Percentiles rank a stretch among this genome's conserved stretches.
phyloP scores from a whole-genome alignment of 352 stramenopile genomes.

The Poterioochromonas sp. region DNA sequence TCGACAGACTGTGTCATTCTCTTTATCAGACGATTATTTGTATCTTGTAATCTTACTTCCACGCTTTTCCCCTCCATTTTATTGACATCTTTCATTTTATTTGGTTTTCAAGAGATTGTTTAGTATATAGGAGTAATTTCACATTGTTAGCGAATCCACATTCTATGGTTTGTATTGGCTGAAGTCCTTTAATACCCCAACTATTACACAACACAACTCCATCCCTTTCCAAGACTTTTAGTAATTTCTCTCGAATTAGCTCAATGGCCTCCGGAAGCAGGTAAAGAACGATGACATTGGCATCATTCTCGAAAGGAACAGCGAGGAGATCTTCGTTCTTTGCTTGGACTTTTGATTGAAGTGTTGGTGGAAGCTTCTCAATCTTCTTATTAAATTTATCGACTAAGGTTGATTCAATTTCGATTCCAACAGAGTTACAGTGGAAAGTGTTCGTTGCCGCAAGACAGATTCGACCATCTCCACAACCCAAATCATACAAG shows the following conservation, averaged over 20 bases:
- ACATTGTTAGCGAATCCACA: slow-evolving; percentile 7
- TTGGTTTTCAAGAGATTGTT: neutral
- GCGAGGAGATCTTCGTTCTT: neutral
- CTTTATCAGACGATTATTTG: neutral
- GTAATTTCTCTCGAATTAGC: neutral
- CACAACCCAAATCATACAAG: slow-evolving; percentile 26
- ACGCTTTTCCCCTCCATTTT: neutral
- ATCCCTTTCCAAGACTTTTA: neutral
- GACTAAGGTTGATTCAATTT: slow-evolving; percentile 8
- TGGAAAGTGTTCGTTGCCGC: neutral
- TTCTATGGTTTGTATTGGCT: neutral
- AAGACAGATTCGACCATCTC: slow-evolving; percentile 21
- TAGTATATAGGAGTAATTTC: neutral
- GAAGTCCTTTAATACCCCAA: neutral
- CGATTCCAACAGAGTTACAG: neutral
- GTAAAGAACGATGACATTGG: slow-evolving; percentile 17
- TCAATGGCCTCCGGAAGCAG: slow-evolving; percentile 16
- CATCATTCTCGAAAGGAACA: neutral
- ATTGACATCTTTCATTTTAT: too few relatives aligned
- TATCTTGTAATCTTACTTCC: neutral
- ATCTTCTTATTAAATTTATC: slow-evolving; percentile 1
- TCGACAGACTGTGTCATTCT: too few relatives aligned
- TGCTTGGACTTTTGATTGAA: neutral
- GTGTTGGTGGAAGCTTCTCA: neutral
- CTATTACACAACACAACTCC: slow-evolving; percentile 2